Evolutionary conservation across 83 land plant genomes (phyloP).

Genomic region (Larix sibirica): DNA sequence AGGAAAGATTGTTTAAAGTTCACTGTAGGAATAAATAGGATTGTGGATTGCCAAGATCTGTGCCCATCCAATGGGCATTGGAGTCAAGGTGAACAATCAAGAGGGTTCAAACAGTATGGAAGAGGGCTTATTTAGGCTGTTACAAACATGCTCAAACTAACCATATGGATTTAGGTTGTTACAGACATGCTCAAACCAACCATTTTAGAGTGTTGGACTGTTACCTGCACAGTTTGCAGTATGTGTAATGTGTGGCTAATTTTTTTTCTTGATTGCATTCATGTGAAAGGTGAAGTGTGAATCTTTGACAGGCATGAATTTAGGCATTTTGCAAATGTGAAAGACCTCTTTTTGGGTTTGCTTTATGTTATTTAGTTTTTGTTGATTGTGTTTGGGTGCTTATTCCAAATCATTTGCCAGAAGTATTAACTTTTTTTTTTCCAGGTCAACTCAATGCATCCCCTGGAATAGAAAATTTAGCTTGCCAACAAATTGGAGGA

Average conservation of each 20-base stretch:
- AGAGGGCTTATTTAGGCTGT: too few relatives aligned
- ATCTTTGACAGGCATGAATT: neutral
- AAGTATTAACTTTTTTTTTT: neutral
- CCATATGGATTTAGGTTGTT: too few relatives aligned
- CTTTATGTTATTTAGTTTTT: neutral
- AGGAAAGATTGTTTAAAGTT: too few relatives aligned
- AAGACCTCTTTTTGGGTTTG: neutral
- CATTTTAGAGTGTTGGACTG: neutral
- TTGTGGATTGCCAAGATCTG: too few relatives aligned
- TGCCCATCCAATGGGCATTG: too few relatives aligned
- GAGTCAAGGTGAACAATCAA: too few relatives aligned
- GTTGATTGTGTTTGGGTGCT: neutral
- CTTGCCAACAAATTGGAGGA: conserved; percentile 22
- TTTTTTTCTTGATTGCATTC: neutral
- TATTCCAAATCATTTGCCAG: neutral
- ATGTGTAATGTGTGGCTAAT: neutral
- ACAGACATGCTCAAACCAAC: too few relatives aligned
- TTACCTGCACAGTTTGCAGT: neutral
- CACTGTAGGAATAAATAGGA: too few relatives aligned
- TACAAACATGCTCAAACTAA: too few relatives aligned
- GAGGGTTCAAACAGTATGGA: too few relatives aligned
- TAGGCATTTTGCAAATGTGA: neutral
- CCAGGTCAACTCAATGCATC: neutral
- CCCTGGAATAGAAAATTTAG: conserved; percentile 19
- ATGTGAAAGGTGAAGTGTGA: neutral